Evolutionary conservation across 1,284 basidiomycete species (phyloP).

Genomic region (Anthracocystis panici-leucophaei): DNA sequence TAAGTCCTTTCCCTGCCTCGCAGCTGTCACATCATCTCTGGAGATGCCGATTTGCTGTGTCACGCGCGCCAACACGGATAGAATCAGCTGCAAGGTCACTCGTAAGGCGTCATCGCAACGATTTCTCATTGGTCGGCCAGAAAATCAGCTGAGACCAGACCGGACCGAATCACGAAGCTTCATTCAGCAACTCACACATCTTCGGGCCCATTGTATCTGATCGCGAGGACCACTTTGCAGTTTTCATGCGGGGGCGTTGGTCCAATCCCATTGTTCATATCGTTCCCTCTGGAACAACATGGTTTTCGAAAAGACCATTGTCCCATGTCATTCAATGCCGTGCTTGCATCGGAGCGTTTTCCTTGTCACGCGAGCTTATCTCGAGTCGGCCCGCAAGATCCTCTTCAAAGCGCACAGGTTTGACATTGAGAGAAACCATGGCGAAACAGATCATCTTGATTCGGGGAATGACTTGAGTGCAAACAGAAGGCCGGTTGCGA

Average conservation of each 20-base stretch:
- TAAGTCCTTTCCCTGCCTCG: no score
- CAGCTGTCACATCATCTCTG: no score
- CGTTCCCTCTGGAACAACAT: no score
- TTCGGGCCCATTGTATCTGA: no score
- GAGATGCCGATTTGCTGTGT: no score
- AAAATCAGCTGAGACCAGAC: neutral
- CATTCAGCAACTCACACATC: no score
- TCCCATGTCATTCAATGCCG: no score
- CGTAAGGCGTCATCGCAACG: neutral
- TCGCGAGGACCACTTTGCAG: neutral
- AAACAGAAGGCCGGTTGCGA: slow-evolving; percentile 1
- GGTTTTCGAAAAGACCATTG: no score
- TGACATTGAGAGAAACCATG: no score
- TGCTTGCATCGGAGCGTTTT: no score
- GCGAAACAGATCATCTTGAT: neutral
- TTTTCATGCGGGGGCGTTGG: neutral
- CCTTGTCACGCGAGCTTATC: no score
- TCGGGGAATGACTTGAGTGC: neutral
- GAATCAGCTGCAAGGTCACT: slow-evolving; percentile 2
- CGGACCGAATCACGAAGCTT: no score
- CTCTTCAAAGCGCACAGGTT: neutral
- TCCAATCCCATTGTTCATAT: slow-evolving; percentile 2
- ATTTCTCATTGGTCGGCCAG: slow-evolving; percentile 16
- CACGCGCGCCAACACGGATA: neutral
- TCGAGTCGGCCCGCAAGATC: neutral